Evolutionary conservation across 345 rosid genomes (phyloP).

Genomic region (Moricandia moricandioides): DNA sequence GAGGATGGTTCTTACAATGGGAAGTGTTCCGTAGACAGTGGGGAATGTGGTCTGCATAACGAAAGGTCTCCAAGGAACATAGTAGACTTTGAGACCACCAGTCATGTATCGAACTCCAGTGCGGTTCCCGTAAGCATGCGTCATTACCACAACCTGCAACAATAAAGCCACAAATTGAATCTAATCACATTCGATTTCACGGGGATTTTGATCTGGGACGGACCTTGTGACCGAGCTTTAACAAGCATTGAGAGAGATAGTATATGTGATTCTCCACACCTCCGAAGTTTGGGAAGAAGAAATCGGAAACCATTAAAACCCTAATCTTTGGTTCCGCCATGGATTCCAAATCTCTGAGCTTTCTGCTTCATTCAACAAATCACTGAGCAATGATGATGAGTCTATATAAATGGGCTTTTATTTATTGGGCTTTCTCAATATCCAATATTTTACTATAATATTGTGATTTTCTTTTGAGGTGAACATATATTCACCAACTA

Average conservation of each 20-base stretch:
- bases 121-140: constrained; percentile 92
- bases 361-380: background rate
- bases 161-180: background rate
- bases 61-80: constrained; percentile 86
- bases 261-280: constrained; percentile 96
- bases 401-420: background rate
- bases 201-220: background rate
- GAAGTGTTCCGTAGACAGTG: constrained; percentile 74
- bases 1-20: constrained; percentile 76
- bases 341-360: background rate
- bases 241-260: constrained; percentile 83
- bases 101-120: constrained; percentile 89
- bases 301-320: constrained; percentile 91
- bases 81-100: constrained; percentile 86
- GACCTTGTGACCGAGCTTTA: constrained; percentile 96
- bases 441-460: background rate
- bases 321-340: constrained; percentile 64
- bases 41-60: constrained; percentile 84
- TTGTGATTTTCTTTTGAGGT: background rate
- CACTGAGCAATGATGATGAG: background rate
- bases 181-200: too few relatives aligned
- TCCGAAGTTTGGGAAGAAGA: constrained; percentile 95
- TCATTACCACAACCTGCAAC: constrained; percentile 75
- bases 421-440: background rate
- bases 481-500: background rate